Conservation (phyloP, 805 yeast species). For the Pichia pseudocactophila region DNA sequence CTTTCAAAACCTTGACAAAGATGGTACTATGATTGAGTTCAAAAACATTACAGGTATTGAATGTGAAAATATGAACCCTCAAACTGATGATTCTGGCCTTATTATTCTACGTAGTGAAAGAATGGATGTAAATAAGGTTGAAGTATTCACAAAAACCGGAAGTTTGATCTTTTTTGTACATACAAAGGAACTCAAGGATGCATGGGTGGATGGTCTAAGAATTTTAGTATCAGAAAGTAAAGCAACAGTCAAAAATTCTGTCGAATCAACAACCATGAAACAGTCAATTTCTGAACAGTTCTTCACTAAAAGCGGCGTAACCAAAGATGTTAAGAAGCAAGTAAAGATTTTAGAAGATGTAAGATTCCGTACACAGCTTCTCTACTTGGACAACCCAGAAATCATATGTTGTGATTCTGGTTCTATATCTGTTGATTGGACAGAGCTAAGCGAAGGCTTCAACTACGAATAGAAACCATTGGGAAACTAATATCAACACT, state of each 20-base stretch:
- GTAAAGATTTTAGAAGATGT: constrained; percentile 35
- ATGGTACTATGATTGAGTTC: constrained; percentile 43
- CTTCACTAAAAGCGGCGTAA: constrained; percentile 3
- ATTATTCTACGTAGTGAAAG: constrained; percentile 48
- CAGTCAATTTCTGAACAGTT: constrained; percentile 8
- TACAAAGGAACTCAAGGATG: constrained; percentile 54
- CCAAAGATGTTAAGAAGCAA: constrained; percentile 30
- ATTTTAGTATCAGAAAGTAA: constrained; percentile 33
- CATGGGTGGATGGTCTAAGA: constrained; percentile 75
- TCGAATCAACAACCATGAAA: constrained; percentile 1
- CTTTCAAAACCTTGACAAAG: constrained; percentile 53
- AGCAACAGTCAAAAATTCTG: constrained; percentile 30
- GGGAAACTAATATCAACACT: no score
- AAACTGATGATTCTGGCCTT: constrained; percentile 31
- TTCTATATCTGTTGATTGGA: not conserved
- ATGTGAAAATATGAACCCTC: constrained; percentile 34
- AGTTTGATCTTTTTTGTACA: constrained; percentile 60
- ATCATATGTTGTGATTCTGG: constrained; percentile 2
- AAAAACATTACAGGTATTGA: constrained; percentile 42
- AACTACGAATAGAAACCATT: constrained; percentile 5
- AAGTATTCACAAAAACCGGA: constrained; percentile 13
- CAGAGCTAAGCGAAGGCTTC: constrained; percentile 1
- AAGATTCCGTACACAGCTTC: constrained; percentile 41
- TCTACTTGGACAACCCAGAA: constrained; percentile 27
- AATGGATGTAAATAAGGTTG: constrained; percentile 22